Evolutionary conservation across 345 rosid genomes (phyloP).

Genomic region (Rhizophora mangle): DNA sequence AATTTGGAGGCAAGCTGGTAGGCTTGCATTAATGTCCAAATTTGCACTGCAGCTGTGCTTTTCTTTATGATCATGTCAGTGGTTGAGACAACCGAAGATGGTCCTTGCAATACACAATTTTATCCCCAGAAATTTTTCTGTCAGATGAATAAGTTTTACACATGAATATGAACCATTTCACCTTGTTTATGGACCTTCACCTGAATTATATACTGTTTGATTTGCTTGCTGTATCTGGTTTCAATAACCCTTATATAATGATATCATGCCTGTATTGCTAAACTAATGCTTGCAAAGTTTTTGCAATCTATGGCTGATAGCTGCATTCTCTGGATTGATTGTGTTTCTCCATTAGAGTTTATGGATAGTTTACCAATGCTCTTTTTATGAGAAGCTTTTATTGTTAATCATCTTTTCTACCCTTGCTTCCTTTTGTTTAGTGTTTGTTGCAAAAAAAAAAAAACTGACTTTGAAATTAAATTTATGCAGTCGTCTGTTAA

Average conservation of each 20-base stretch:
- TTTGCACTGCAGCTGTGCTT: not conserved
- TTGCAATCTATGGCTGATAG: not conserved
- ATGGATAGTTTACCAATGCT: not conserved
- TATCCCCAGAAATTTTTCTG: too few relatives aligned
- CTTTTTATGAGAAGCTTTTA: constrained; percentile 8
- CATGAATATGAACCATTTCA: too few relatives aligned
- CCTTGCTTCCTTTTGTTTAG: not conserved
- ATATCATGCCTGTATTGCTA: not conserved
- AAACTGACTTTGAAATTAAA: constrained; percentile 9
- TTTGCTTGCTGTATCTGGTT: not conserved
- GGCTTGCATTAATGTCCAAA: too few relatives aligned
- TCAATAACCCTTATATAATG: not conserved
- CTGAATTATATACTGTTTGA: not conserved
- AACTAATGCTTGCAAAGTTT: not conserved
- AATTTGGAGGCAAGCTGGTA: too few relatives aligned
- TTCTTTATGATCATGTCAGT: not conserved
- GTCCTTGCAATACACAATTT: too few relatives aligned
- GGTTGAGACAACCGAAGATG: too few relatives aligned
- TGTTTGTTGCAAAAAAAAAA: not conserved
- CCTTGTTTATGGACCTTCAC: not conserved
- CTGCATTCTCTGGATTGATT: not conserved
- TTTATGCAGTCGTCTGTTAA: too few relatives aligned
- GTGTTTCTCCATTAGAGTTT: not conserved
- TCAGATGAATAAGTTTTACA: too few relatives aligned
- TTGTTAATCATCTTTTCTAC: not conserved